Evolutionary conservation across 805 yeast species (phyloP), one percentile per base, ranked within the genome.

Genomic region (Wilhelminamyces savonicus): DNA sequence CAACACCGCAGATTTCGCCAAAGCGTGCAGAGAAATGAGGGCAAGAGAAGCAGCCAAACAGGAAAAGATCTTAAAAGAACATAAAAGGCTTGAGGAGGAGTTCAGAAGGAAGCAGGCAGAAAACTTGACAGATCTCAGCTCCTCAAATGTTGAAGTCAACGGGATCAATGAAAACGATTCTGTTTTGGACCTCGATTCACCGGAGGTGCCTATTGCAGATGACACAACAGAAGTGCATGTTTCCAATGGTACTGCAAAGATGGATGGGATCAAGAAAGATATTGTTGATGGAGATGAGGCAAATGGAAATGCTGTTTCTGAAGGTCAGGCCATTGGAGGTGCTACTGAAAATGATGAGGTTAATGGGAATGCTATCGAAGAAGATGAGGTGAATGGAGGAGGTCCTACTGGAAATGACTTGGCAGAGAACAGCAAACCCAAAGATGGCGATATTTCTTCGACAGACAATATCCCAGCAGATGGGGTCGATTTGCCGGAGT

Each of bases 11-110:
- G 82, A 76, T 21, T 79, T 92, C 33, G 49, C 81, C 15, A 70
- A 71, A 24, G 85, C 86, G 25, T 92, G 97, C 62, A 78, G 74
- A 39, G 81, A 75, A 13, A 64, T 88, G 48, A 69, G 80, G 35
- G 64, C 60, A 28, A 68, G 96, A 38, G 95, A 85, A 45, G 49
- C 68, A 18, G 55, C 57, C 24, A 71, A 78, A 42, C 76, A 73
- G 41, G 56, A 56, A 12, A 60, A 63, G 36, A 66, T 59, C 27
- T 37, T 65, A 51, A 48, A 57, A 43, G 57, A 62, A 31, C 59
- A 59, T 47, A 41, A 43, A 31, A 41, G 43, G 36, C 37, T 56
- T 28, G 37, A 51, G 32, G 46, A 47, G 10, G 56, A 55, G 29
- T 43, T 52, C 19, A 34, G 22, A 13, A 39, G 39, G 28, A 39